Percentiles rank a stretch among this genome's conserved stretches.
These are phyloP conservation scores for Nicotiana rustica DNA, from an alignment of 305 asterid genomes.

Conservation along the genomic window DNA sequence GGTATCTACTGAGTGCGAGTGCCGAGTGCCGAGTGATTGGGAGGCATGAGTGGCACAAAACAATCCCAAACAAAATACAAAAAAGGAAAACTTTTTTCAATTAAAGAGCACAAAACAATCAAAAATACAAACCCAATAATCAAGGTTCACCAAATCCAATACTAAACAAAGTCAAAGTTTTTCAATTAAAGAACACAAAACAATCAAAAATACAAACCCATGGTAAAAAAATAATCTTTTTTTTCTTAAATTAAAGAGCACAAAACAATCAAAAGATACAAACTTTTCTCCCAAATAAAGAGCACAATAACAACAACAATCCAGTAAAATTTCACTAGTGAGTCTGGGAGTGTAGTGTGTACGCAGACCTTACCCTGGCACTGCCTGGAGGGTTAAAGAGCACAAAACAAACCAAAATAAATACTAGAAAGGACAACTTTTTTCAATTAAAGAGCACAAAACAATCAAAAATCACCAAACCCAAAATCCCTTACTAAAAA, in stretches of 20 bases:
- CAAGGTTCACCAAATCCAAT: constrained; percentile 17
- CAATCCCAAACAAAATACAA: too few species aligned
- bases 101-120: not conserved
- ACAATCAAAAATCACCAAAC: too few species aligned
- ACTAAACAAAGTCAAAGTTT: constrained; percentile 19
- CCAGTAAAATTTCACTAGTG: not conserved
- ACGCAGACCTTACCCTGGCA: too few species aligned
- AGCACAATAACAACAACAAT: too few species aligned
- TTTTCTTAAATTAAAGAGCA: not conserved
- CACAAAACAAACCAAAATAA: not conserved
- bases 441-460: not conserved
- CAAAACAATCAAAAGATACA: not conserved
- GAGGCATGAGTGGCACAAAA: too few species aligned
- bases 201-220: not conserved
- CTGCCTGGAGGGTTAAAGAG: not conserved
- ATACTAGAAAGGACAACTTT: constrained; percentile 30
- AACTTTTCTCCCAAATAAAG: too few species aligned
- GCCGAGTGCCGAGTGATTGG: too few species aligned
- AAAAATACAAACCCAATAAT: constrained; percentile 16
- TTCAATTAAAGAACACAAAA: not conserved
- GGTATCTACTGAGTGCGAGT: too few species aligned
- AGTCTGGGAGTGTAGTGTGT: too few species aligned
- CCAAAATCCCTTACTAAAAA: too few species aligned
- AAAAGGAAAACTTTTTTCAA: too few species aligned
- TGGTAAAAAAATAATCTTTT: constrained; percentile 30